Evolutionary conservation across 192 early-diverging fungal genomes (phyloP).

Genomic region (Jimgerdemannia lactiflua): DNA sequence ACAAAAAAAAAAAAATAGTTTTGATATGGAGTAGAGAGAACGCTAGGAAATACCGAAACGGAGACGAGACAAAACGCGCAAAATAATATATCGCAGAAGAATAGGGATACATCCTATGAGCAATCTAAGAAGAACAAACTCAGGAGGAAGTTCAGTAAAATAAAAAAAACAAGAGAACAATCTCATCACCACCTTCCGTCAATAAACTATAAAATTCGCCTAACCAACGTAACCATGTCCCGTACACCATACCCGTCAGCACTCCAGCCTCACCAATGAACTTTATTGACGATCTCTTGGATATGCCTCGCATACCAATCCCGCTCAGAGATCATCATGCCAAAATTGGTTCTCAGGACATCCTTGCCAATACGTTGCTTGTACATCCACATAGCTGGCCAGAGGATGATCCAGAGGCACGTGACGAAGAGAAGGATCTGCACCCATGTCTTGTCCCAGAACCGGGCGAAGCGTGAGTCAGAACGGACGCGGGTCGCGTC

Average conservation of each 20-base stretch:
- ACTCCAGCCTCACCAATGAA: neutral
- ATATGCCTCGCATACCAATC: constrained; percentile 27
- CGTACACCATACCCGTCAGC: neutral
- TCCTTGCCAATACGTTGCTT: neutral
- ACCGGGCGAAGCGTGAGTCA: constrained; percentile 19
- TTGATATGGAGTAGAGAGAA: too few species aligned
- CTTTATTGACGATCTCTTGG: constrained; percentile 10
- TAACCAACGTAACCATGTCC: too few species aligned
- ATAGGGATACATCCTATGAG: too few species aligned
- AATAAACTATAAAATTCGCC: too few species aligned
- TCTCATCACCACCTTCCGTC: too few species aligned
- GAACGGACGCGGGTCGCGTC: constrained; percentile 29
- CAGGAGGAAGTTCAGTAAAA: too few species aligned
- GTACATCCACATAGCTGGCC: constrained; percentile 14
- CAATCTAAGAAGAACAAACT: too few species aligned
- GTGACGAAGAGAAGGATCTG: constrained; percentile 35
- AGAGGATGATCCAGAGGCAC: constrained; percentile 44
- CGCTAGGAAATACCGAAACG: too few species aligned
- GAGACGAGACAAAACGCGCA: too few species aligned
- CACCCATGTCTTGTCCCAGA: constrained; percentile 15
- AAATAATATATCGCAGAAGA: too few species aligned
- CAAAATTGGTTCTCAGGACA: constrained; percentile 23
- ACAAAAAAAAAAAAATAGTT: too few species aligned
- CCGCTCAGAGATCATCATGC: constrained; percentile 20
- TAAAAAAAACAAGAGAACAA: too few species aligned